Evolutionary conservation across 306 rosid genomes (phyloP).

Genomic region (Lathyrus tuberosus): DNA sequence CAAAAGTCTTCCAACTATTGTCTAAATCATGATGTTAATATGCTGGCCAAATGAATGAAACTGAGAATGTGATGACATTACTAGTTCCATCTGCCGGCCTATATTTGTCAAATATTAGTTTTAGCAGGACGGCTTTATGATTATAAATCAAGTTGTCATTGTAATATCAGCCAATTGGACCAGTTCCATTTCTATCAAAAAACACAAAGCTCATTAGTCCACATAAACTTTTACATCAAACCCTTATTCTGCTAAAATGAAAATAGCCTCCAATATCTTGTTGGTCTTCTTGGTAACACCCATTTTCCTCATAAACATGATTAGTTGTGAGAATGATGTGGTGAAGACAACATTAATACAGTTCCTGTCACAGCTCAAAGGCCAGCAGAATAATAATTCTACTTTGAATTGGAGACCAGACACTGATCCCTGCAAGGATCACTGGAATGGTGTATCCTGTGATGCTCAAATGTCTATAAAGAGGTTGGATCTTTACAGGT

Average conservation of each 20-base stretch:
- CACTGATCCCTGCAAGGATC: conserved; percentile 70
- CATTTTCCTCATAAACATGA: conserved; percentile 40
- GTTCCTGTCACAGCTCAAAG: conserved; percentile 57
- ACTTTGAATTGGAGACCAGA: conserved; percentile 51
- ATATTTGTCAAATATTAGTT: conserved; percentile 38
- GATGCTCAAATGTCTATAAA: conserved; percentile 44
- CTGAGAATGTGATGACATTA: conserved; percentile 46
- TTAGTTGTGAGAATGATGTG: conserved; percentile 56
- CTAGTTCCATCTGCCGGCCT: conserved; percentile 54
- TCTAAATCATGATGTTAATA: conserved; percentile 7
- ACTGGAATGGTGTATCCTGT: conserved; percentile 62
- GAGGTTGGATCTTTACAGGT: conserved; percentile 44
- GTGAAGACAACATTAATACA: conserved; percentile 52
- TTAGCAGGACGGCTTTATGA: background rate
- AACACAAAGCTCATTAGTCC: background rate
- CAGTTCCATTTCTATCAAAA: conserved; percentile 42
- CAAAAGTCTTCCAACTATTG: conserved; percentile 11
- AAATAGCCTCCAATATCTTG: conserved; percentile 29
- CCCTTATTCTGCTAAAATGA: conserved; percentile 43
- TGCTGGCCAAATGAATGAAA: conserved; percentile 41
- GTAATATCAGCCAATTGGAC: conserved; percentile 54
- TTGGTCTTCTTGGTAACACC: conserved; percentile 47
- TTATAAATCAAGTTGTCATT: conserved; percentile 35
- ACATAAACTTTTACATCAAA: background rate
- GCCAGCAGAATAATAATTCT: conserved; percentile 30